A percentile compares a stretch with the other conserved stretches of the same genome.
phyloP scores from a whole-genome alignment of 768 basidiomycete genomes.

The Macrocybe gigantea region DNA sequence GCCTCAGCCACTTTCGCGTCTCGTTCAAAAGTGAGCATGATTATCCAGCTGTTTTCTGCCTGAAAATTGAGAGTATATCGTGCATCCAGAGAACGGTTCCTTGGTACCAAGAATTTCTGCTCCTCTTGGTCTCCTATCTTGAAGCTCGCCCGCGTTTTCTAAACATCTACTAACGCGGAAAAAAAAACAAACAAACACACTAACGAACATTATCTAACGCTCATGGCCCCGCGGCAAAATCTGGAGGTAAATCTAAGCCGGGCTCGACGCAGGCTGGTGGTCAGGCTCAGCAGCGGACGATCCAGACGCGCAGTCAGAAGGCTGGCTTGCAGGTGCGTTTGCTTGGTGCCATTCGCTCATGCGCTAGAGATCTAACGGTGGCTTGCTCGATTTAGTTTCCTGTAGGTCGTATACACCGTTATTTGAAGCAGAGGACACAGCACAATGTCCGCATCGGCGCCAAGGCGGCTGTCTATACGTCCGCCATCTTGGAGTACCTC shows the following conservation, averaged over 20 bases:
- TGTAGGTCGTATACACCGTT: conserved; percentile 96
- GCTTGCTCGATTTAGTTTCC: conserved; percentile 63
- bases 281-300: conserved; percentile 29
- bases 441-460: conserved; percentile 94
- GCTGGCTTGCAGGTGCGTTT: conserved; percentile 76
- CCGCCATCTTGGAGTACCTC: conserved; percentile 92
- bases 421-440: conserved; percentile 86
- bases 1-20: conserved; percentile 26
- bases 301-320: conserved; percentile 73
- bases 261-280: conserved; percentile 28
- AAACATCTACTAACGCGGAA: not conserved
- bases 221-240: conserved; percentile 46
- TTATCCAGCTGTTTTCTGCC: conserved; percentile 4
- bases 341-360: not conserved
- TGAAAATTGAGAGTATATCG: not conserved
- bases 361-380: not conserved
- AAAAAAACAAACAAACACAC: not conserved
- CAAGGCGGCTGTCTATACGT: conserved; percentile 97
- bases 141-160: conserved; percentile 1
- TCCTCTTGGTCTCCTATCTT: conserved; percentile 14
- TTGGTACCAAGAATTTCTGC: not conserved
- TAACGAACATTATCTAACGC: conserved; percentile 1
- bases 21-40: conserved; percentile 9
- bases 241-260: conserved; percentile 60
- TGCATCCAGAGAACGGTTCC: not conserved